These are phyloP conservation scores for Mollisiaceae sp. DNA, from an alignment of 2,329 filamentous ascomycete genomes.

Conservation along the genomic window DNA sequence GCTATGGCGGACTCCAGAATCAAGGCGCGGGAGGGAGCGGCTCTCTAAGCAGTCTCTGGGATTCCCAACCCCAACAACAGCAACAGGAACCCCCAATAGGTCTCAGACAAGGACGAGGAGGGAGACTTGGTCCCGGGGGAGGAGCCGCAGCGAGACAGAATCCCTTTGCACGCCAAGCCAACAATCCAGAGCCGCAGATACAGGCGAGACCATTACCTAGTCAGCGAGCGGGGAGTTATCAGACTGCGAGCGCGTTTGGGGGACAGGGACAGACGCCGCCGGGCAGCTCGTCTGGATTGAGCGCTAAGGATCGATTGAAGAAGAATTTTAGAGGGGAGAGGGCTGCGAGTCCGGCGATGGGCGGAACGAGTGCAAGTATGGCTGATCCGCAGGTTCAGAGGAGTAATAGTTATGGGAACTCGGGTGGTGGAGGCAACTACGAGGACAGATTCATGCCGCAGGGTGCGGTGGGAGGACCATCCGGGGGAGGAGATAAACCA, in stretches of 20 bases:
- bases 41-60: slow-evolving; percentile 62
- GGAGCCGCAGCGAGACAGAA: slow-evolving; percentile 36
- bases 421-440: slow-evolving; percentile 24
- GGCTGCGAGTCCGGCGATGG: slow-evolving; percentile 48
- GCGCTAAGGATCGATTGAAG: slow-evolving; percentile 80
- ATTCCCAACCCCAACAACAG: slow-evolving; percentile 44
- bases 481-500: slow-evolving; percentile 45
- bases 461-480: slow-evolving; percentile 33
- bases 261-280: slow-evolving; percentile 24
- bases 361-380: slow-evolving; percentile 28
- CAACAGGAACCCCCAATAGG: slow-evolving; percentile 47
- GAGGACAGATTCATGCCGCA: slow-evolving; percentile 27
- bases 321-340: slow-evolving; percentile 71
- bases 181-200: slow-evolving; percentile 27
- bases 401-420: slow-evolving; percentile 25
- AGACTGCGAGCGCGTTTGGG: slow-evolving; percentile 53
- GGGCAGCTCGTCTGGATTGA: slow-evolving; percentile 22
- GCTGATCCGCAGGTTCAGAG: slow-evolving; percentile 17
- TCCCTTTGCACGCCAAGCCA: slow-evolving; percentile 34
- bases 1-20: slow-evolving; percentile 55
- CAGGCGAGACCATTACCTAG: slow-evolving; percentile 69
- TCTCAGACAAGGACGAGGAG: slow-evolving; percentile 49
- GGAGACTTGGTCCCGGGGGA: slow-evolving; percentile 35
- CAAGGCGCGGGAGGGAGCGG: slow-evolving; percentile 46
- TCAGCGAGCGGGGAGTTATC: slow-evolving; percentile 76